Base-by-base conservation (phyloP, 495 filamentous ascomycete species). In the Daldinia caldariorum region DNA sequence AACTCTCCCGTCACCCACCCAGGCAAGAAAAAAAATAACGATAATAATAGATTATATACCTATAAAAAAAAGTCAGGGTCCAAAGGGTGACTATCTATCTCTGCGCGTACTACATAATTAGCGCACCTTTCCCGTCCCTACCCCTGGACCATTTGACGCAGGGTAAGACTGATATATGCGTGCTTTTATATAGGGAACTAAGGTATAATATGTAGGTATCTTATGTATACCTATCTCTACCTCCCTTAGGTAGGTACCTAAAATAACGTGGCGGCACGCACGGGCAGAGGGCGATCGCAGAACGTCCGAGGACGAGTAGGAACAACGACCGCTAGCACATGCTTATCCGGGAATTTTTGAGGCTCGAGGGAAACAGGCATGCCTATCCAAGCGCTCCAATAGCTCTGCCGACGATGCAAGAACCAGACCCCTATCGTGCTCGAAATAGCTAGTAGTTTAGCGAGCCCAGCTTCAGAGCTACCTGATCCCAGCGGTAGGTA, bases 261-360 rank as follows among this genome's bases (percentile, higher is more conserved):
- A 22, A 38, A 43, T 55, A 60, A 63, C 54, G 57, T 50, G 47
- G 37, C 41, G 32, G 51, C 10, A 59, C 37, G 51, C 22, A 26
- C 55, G 32, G 50, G 51, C 26, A 69, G 34, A 70, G 32, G 62
- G 62, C 43, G 66, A 50, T 59, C 58, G 38, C 60, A 79, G 37
- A 31, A 31, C 79, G 69, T 76, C 77, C 76, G 58, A 78, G 79
- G 53, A 81, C 82, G 50, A 85, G 74, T 38, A 80, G 70, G 69
- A 72, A 29, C n/a, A 13, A 32, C 31, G 34, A 37, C 41, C 29
- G 43, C 57, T 13, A 45, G 61, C 70, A 72, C 70, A 72, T 72
- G 70, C 63, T 67, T 63, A 62, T 67, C 69, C 54, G 69, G 63
- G 53, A 56, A 60, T 66, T 38, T 71, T 49, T 67, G 69, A 60